Evolutionary conservation across 2,329 filamentous ascomycete genomes (phyloP), one percentile per base, ranked within the genome.

Genomic region (Trichoderma oligosporum): DNA sequence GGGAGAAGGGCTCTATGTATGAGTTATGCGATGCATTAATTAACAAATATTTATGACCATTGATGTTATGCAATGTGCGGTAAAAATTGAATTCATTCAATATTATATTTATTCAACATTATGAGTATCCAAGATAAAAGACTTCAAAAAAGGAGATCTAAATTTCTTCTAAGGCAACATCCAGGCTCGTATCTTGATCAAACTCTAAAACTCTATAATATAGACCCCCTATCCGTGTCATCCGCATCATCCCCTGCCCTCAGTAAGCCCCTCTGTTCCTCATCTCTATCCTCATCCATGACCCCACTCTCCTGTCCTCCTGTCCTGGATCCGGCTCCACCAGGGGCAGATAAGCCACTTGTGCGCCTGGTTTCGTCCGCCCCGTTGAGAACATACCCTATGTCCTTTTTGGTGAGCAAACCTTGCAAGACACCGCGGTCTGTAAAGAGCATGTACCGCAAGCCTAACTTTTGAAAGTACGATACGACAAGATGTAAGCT

Each of bases 351-450:
- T n/a, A 67, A 36, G 7, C 66, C 68, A 52, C 66, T 67, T 4
- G 71, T 76, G 18, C 77, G 74, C 24, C 79, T 74, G 55, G 81
- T 82, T 69, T 86, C 83, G 62, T 87, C 86, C 8, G 84, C 85
- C 39, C 87, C 89, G 68, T 96, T 91, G 44, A 97, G 78, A 36
- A 97, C 85, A 71, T 90, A 92, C 89, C 92, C 97, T 31, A 96
- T 86, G 73, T 99, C 94, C 76, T 99, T 99, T 78, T 97, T 97
- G 18, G 94, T 99, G 64, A 97, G 76, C 46, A 99, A 72, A 0
- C 94, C 94, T 70, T 90, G 86, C 36, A 99, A 74, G 48, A 83
- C 82, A 18, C 94, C 94, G 47, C 86, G 82, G 63, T 97, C 89
- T 36, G 84, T 85, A 70, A 97, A 95, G 3, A 97, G 75, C 4